Conservation (phyloP, 192 early-diverging fungal genomes). For the Phycomyces blakesleeanus region DNA sequence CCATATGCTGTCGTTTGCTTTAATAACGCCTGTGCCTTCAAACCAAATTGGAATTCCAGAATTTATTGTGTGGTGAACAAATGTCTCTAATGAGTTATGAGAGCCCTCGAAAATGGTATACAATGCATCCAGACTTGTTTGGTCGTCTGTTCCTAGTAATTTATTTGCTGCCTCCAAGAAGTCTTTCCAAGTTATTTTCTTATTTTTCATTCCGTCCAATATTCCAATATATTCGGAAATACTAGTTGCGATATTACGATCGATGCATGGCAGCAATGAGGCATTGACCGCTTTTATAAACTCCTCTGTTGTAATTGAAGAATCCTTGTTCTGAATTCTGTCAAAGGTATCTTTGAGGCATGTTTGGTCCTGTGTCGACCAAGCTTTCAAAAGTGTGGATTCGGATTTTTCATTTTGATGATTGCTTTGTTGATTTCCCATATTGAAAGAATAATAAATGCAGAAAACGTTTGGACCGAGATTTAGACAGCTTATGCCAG, state of each 20-base stretch:
- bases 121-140: neutral
- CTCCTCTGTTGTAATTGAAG: neutral
- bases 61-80: conserved; percentile 4
- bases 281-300: neutral
- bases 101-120: neutral
- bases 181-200: neutral
- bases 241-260: neutral
- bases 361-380: neutral
- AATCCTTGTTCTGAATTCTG: neutral
- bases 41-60: conserved; percentile 18
- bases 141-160: neutral
- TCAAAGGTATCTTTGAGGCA: neutral
- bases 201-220: neutral
- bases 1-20: neutral
- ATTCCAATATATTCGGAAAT: neutral
- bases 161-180: neutral
- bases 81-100: neutral
- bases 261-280: neutral
- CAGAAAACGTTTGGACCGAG: too few species aligned
- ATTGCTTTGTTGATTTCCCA: too few species aligned
- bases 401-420: too few species aligned
- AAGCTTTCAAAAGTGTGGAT: neutral
- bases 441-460: too few species aligned
- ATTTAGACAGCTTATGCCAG: too few species aligned
- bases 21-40: neutral